Base-by-base conservation (phyloP, 257 asterid genomes). In the Ligustrum vulgare region DNA sequence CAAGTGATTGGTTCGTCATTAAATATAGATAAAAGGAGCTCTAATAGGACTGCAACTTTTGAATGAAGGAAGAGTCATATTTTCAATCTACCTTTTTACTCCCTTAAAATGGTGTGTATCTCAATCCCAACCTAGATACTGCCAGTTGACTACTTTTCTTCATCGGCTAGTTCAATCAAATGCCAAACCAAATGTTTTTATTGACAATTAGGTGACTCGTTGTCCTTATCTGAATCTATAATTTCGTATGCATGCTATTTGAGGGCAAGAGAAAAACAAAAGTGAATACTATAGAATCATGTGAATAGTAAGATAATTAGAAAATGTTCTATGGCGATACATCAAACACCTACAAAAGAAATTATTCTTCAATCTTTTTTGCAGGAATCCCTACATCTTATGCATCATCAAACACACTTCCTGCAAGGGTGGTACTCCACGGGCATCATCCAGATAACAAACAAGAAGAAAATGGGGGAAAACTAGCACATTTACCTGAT, bases 401-500 rank as follows among this genome's bases (percentile, higher is more conserved):
- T 69, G 69, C 69, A 73, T 73, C 58, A 63, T 60, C 87, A 58
- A 80, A 76, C 49, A 70, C 60, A 73, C 80, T 76, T 62, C 92
- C 90, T 1, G 74, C 71, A 80, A 89, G 99, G 85, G 90, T 92
- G 71, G 82, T 87, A 80, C 89, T 94, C 78, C 98, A 94, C 82
- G 98, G 94, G 51, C 90, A 92, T 84, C 96, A 89, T 81, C 97
- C 96, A 81, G 89, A 83, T 83, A 81, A 84, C 75, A 89, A 87
- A 75, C 69, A 72, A 72, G 80, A 72, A 81, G 76, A 76, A 67
- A 72, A 81, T 76, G 88, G 87, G 58, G 97, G 96, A 66, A 89
- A 84, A 81, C 91, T 92, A 63, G 87, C 93, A 77, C 91, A 88
- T 87, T 93, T 92, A 76, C 98, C 99, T 11, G 84, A 83, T 72